Base-by-base conservation (phyloP, 768 basidiomycete species). In the Cystobasidium tubakii region DNA sequence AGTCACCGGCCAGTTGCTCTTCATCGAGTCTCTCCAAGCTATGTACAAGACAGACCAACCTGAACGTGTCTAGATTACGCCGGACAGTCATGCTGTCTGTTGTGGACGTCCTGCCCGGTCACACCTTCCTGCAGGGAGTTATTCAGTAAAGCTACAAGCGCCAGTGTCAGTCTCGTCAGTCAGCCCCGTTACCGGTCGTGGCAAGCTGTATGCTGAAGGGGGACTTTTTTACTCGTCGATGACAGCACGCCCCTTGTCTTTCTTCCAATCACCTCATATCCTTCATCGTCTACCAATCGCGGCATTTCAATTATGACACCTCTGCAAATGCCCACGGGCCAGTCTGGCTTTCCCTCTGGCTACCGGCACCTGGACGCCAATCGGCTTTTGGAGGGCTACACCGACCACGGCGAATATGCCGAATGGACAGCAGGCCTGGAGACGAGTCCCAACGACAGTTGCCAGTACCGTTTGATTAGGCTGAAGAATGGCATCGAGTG, bases 401-500 rank as follows among this genome's bases (percentile, higher is more conserved):
- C 57, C 10, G 57, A 60, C 57, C 25, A 21, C 25, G 57, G 57
- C 21, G 57, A 27, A 34, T 60, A 60, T 21, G 57, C 57, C 2
- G 57, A 60, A 31, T 60, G 57, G 57, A 60, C 57, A 60, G 57
- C 57, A 31, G 33, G 57, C 57, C 25, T 60, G 9, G 57, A 60
- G 57, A 27, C 25, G 13, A 60, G 57, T 60, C 57, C 57, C 10
- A 60, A 60, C 21, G 57, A 60, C 21, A 27, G 4, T 12, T 29
- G 15, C 12, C 25, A 60, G 57, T 60, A 60, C 57, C 57, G 33
- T 6, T 21, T 60, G 25, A 60, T 60, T 4, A 25, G 21, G 23
- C 27, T 60, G 13, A 60, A 60, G 33, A 60, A 60, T 60, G 57
- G 57, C 57, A 27, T 60, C 23, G 57, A 60, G 57, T 60, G 57